Conservation (phyloP, 768 basidiomycete species). For the Tylopilus subfusipes region DNA sequence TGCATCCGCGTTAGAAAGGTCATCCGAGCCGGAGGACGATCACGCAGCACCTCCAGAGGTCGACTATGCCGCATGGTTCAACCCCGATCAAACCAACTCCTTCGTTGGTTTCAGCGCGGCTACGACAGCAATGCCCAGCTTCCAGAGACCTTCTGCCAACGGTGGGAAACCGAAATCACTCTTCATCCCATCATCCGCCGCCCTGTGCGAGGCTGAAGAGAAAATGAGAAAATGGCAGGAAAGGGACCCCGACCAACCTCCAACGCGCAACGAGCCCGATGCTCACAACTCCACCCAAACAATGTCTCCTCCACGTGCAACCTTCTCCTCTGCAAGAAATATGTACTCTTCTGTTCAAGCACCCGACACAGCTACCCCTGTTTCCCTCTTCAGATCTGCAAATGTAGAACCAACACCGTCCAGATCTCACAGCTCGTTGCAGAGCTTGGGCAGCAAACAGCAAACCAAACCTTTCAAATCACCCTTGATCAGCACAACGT, state of each 20-base stretch:
- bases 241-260: conserved; percentile 23
- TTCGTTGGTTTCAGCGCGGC: conserved; percentile 40
- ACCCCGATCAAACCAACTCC: conserved; percentile 29
- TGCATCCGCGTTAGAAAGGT: conserved; percentile 11
- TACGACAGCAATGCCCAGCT: conserved; percentile 17
- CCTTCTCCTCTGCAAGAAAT: conserved; percentile 39
- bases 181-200: conserved; percentile 51
- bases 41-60: conserved; percentile 39
- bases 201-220: conserved; percentile 53
- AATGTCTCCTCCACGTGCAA: conserved; percentile 24
- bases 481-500: conserved; percentile 33
- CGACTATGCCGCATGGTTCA: conserved; percentile 52
- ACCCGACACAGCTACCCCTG: conserved; percentile 42
- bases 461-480: conserved; percentile 45
- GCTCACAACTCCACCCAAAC: conserved; percentile 2
- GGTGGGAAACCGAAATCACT: conserved; percentile 24
- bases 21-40: neutral
- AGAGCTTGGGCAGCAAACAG: conserved; percentile 8
- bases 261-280: conserved; percentile 20
- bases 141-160: conserved; percentile 16
- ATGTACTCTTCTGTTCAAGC: conserved; percentile 24
- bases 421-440: conserved; percentile 10
- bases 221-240: conserved; percentile 49
- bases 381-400: conserved; percentile 26
- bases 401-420: conserved; percentile 14